A percentile compares a stretch with the other conserved stretches of the same genome.
phyloP scores from a whole-genome alignment of 2,329 filamentous ascomycete genomes.

The Sporothrix humicola region DNA sequence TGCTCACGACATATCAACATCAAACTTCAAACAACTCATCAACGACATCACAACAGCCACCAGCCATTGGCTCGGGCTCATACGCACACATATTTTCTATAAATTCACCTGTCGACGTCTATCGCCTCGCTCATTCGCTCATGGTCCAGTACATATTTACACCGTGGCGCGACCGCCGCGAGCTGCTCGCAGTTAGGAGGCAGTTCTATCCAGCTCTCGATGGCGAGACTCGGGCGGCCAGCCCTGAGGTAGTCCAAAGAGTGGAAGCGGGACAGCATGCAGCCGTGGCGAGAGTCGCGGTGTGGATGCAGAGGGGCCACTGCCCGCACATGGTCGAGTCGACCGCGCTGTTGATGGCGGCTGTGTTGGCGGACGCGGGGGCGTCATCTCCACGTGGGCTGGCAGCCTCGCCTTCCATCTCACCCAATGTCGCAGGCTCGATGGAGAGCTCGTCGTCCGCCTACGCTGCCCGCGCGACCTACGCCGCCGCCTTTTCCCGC shows the following conservation, averaged over 20 bases:
- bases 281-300: slow-evolving; percentile 64
- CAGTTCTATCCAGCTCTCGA: slow-evolving; percentile 62
- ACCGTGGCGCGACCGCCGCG: slow-evolving; percentile 70
- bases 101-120: too few species aligned
- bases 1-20: not conserved
- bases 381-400: not conserved
- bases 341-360: slow-evolving; percentile 74
- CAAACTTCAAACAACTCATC: not conserved
- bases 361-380: slow-evolving; percentile 66
- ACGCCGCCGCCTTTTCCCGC: slow-evolving; percentile 70
- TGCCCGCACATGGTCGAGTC: slow-evolving; percentile 82
- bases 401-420: too few species aligned
- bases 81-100: not conserved
- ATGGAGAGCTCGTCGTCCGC: slow-evolving; percentile 34
- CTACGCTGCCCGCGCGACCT: slow-evolving; percentile 51
- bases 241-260: not conserved
- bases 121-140: not conserved
- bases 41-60: not conserved
- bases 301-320: slow-evolving; percentile 75
- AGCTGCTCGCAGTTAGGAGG: slow-evolving; percentile 68
- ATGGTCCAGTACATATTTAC: slow-evolving; percentile 77
- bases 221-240: slow-evolving; percentile 23
- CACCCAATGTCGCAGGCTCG: too few species aligned
- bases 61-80: not conserved
- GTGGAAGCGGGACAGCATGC: slow-evolving; percentile 47